Conservation (phyloP, 768 basidiomycete genomes). For the Hortiboletus campestris region DNA sequence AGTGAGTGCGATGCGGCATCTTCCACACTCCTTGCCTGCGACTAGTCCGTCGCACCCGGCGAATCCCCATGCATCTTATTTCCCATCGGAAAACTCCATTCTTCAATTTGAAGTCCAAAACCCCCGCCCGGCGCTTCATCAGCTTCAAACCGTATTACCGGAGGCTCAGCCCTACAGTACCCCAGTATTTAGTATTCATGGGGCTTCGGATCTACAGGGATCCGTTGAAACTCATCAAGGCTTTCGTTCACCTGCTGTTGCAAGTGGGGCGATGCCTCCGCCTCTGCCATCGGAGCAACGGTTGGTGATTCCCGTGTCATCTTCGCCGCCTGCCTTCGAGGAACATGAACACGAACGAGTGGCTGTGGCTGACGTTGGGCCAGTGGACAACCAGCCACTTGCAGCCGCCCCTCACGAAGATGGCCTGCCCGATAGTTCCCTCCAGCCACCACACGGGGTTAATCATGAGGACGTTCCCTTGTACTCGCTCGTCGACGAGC, state of each 20-base stretch:
- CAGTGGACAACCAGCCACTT: not conserved
- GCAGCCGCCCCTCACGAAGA: not conserved
- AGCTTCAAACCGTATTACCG: not conserved
- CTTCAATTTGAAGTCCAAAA: not conserved
- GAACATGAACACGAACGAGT: not conserved
- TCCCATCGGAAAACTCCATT: not conserved
- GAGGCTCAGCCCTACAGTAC: not conserved
- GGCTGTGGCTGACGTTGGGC: not conserved
- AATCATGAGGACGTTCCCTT: slow-evolving; percentile 20
- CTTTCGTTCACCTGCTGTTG: not conserved
- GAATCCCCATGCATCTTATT: not conserved
- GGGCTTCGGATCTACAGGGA: not conserved
- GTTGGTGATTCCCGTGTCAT: not conserved
- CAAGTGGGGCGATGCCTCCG: not conserved
- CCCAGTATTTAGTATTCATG: not conserved
- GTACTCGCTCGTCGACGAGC: slow-evolving; percentile 25
- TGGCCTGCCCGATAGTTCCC: not conserved
- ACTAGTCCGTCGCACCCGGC: not conserved
- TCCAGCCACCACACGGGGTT: not conserved
- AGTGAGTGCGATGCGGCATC: not conserved
- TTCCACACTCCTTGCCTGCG: not conserved
- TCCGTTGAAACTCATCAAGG: not conserved
- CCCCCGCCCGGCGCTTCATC: not conserved
- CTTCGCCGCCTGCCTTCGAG: slow-evolving; percentile 7
- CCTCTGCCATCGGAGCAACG: not conserved